Base-by-base conservation (phyloP, 1,139 yeast genomes). In the Schwanniomyces etchellsii region DNA sequence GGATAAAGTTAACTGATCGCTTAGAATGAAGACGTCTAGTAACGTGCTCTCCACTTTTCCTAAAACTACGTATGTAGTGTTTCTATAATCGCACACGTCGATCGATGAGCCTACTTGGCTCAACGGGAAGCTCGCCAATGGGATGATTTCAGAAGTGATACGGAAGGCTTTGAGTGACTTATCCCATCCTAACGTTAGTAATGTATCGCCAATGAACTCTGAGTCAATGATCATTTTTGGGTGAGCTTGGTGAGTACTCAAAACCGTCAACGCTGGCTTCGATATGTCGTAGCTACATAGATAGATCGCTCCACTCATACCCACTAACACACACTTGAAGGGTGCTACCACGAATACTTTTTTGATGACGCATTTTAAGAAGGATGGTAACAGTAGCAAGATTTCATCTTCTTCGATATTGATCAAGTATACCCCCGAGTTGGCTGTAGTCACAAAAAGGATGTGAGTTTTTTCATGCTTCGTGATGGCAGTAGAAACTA, bases 151-250 rank as follows among this genome's bases (percentile, higher is more conserved):
- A 4, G 48, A 31, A 1, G 42, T 39, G 4, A 77, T 34, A 28
- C 47, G 48, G 28, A 66, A 62, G 7, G 74, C 52, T 32, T 57
- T 64, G 5, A 81, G 42, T 24, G 47, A 46, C 33, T 58, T 56
- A 50, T 83, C 93, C 70, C 81, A 73, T 2, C 91, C 88, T 31
- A 78, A 56, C 1, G 84, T 71, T 9, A 72, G 66, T 18, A 81
- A 39, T 40, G 59, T 68, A 13, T 60, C 60, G 1, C 42, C 36
- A 3, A 55, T 38, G 24, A 34, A 32, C 33, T 46, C 57, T 26
- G 54, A 54, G 36, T 62, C 70, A 4, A 58, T 46, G 7, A 64
- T 50, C 10, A 66, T 43, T 26, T 66, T 44, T 20, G 44, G 40
- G 34, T 65, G 71, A 3, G 55, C 52, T 30, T 49, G 55, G 3